Conservation (phyloP, 495 filamentous ascomycete genomes). For the Lophiotrema nucula region DNA sequence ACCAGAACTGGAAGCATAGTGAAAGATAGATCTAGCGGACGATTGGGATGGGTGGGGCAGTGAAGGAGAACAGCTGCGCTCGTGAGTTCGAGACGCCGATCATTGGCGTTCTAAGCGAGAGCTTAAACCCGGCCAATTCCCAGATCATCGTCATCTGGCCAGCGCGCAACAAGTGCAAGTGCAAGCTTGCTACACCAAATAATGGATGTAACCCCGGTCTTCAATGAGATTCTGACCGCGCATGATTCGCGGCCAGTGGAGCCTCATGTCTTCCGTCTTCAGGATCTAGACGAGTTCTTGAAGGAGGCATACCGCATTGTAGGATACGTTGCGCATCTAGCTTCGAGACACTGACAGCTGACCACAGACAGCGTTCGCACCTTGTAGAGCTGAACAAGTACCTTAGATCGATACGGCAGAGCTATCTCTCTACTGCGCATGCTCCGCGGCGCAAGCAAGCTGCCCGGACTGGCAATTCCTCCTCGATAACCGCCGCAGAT, state of each 20-base stretch:
- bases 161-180: background rate
- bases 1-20: background rate
- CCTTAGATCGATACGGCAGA: conserved; percentile 77
- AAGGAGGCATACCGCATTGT: conserved; percentile 96
- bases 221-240: conserved; percentile 65
- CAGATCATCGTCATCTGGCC: background rate
- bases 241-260: conserved; percentile 51
- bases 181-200: conserved; percentile 9
- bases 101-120: background rate
- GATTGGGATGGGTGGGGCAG: too few species aligned
- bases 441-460: conserved; percentile 49
- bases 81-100: too few species aligned
- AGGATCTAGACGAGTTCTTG: conserved; percentile 78
- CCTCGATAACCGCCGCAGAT: conserved; percentile 55
- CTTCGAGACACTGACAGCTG: conserved; percentile 1
- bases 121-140: background rate
- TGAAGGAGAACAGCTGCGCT: too few species aligned
- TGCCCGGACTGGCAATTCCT: conserved; percentile 39
- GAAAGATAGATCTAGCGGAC: background rate
- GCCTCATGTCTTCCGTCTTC: conserved; percentile 43
- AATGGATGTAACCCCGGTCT: conserved; percentile 66
- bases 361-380: conserved; percentile 70
- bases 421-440: conserved; percentile 81
- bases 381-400: conserved; percentile 73
- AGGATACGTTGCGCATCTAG: conserved; percentile 37